Evolutionary conservation across 2,329 filamentous ascomycete species (phyloP), one percentile per base, ranked within the genome.

Genomic region (Dothistroma septosporum): DNA sequence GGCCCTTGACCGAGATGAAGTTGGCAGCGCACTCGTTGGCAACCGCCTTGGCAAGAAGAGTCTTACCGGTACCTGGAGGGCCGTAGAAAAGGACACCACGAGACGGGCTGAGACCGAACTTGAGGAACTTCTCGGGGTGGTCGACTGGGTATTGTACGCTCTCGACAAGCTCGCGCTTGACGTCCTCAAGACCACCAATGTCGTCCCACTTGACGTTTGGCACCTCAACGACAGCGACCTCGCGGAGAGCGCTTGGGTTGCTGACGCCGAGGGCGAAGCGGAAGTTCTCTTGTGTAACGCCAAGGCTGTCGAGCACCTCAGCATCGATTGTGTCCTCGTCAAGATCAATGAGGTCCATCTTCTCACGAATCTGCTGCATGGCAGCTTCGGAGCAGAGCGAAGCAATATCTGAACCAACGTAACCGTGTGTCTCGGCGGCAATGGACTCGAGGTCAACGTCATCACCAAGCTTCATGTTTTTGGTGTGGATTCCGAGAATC

Each of bases 211-310:
- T 92, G 69, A 97, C 92, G 77, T 99, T 99, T 80, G 94, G 94
- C 72, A 97, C 93, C 80, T 99, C 95, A 78, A 99, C 95, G 69
- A 99, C 94, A 58, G 94, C 94, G 73, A 99, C 94, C 80, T 99
- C 94, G 78, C 94, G 94, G 59, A 99, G 91, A 68, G 94, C 94
- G 67, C 94, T 97, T 71, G 94, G 94, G 85, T 99, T 99, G 78
- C 92, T 97, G 63, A 97, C 92, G 72, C 94, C 94, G 55, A 99
- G 89, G 63, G 94, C 93, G 73, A 96, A 99, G 72, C 92, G 90
- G 91, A 99, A 99, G 86, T 99, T 99, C 79, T 99, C 94, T 91
- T 97, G 97, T 64, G 94, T 99, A 53, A 99, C 94, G 76, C 94
- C 94, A 52, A 99, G 87, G 50, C 94, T 97, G 80, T 99, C 94